phyloP scores from a whole-genome alignment of 768 basidiomycete genomes.

The Vararia minispora region DNA sequence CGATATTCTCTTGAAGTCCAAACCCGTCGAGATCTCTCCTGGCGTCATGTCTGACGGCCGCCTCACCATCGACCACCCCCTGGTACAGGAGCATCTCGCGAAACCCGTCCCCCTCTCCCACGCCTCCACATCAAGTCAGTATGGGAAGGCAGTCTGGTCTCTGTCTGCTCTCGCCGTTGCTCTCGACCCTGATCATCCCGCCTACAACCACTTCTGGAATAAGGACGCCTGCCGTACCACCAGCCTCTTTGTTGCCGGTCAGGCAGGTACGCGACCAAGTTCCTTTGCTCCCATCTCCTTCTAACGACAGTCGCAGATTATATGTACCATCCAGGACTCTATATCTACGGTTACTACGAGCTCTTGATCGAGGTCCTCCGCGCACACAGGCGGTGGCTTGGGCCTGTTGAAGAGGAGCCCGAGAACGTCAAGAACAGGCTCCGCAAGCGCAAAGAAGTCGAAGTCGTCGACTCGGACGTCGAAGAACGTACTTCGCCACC shows the following conservation, averaged over 20 bases:
- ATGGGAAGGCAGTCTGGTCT: slow-evolving; percentile 10
- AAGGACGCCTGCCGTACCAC: slow-evolving; percentile 8
- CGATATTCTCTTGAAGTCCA: neutral
- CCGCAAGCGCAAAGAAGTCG: no score
- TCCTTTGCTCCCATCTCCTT: no score
- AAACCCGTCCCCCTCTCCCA: slow-evolving; percentile 8
- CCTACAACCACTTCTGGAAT: slow-evolving; percentile 12
- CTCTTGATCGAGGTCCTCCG: no score
- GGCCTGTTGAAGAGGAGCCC: no score
- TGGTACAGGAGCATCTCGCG: slow-evolving; percentile 8
- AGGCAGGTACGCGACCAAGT: no score
- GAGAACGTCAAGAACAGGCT: no score
- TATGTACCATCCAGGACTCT: no score
- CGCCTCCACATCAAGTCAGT: slow-evolving; percentile 3
- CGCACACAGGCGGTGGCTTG: no score
- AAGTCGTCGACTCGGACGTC: no score
- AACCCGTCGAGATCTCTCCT: slow-evolving; percentile 2
- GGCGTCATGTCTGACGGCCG: slow-evolving; percentile 14
- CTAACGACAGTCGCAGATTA: no score
- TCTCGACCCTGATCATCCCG: slow-evolving; percentile 11
- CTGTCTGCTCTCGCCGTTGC: slow-evolving; percentile 11
- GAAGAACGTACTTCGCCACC: no score
- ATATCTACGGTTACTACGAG: no score
- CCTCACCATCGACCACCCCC: slow-evolving; percentile 12
- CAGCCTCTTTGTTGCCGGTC: slow-evolving; percentile 5